These are phyloP conservation scores for Globisporangium sylvaticum DNA, from an alignment of 352 stramenopile genomes.

Conservation along the genomic window DNA sequence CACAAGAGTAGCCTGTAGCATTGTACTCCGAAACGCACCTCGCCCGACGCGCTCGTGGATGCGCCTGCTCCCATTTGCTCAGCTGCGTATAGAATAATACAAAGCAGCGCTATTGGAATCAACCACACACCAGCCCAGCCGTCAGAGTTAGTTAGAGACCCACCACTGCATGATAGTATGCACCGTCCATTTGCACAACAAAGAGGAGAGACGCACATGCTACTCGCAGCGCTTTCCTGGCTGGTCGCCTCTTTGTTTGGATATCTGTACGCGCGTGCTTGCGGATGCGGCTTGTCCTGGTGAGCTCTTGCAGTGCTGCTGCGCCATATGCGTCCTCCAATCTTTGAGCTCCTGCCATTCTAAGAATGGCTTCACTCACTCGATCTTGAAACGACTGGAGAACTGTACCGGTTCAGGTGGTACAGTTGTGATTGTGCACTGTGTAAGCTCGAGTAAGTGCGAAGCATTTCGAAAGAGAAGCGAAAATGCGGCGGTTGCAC, in stretches of 20 bases:
- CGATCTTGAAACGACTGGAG: neutral
- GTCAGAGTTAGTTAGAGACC: neutral
- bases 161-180: neutral
- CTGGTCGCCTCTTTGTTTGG: neutral
- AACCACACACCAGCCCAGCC: neutral
- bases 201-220: neutral
- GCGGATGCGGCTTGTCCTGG: neutral
- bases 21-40: conserved; percentile 14
- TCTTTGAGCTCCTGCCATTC: neutral
- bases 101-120: neutral
- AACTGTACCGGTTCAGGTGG: neutral
- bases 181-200: neutral
- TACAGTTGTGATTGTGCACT: neutral
- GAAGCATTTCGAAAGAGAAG: neutral
- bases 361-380: conserved; percentile 4
- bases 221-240: neutral
- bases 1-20: neutral
- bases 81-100: neutral
- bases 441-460: neutral
- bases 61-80: conserved; percentile 34
- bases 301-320: neutral
- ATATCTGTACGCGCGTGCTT: neutral
- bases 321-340: neutral
- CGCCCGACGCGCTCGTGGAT: conserved; percentile 26
- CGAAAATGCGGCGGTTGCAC: neutral